A percentile compares a stretch with the other conserved stretches of the same genome.
These are phyloP conservation scores for Metschnikowia anglica DNA, from an alignment of 805 yeast genomes.

Conservation along the genomic window DNA sequence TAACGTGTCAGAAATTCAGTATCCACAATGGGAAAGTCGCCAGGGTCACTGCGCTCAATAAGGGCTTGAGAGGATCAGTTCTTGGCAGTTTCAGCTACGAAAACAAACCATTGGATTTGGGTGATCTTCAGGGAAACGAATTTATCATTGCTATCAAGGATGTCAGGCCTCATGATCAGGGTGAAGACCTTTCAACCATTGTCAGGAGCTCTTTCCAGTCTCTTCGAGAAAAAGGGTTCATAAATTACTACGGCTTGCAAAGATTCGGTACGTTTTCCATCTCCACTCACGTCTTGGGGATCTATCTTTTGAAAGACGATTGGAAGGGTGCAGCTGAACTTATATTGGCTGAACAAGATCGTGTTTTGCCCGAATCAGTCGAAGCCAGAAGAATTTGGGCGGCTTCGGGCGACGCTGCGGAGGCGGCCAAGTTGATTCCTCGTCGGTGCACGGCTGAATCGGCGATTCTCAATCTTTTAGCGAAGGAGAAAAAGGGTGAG, in stretches of 20 bases:
- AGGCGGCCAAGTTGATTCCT: conserved; percentile 78
- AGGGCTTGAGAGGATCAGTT: conserved; percentile 69
- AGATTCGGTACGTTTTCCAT: conserved; percentile 94
- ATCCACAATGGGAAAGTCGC: conserved; percentile 68
- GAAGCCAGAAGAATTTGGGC: conserved; percentile 85
- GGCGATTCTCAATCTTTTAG: conserved; percentile 62
- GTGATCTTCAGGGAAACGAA: conserved; percentile 87
- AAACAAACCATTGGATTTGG: conserved; percentile 63
- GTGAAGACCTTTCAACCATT: conserved; percentile 41
- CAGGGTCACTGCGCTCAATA: conserved; percentile 74
- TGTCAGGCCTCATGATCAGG: conserved; percentile 40
- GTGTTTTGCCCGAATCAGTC: conserved; percentile 76
- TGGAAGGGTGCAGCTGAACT: conserved; percentile 81
- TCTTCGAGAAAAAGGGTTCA: conserved; percentile 68
- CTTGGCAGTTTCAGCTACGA: conserved; percentile 78
- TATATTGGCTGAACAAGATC: conserved; percentile 80
- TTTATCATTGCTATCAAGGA: conserved; percentile 83
- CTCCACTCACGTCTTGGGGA: conserved; percentile 87
- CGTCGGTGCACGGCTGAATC: conserved; percentile 82
- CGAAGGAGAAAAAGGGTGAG: conserved; percentile 48
- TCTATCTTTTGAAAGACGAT: conserved; percentile 61
- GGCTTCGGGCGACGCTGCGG: conserved; percentile 61
- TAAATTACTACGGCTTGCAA: conserved; percentile 97
- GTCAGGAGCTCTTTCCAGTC: conserved; percentile 56
- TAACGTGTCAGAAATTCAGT: conserved; percentile 82